Evolutionary conservation across 2,329 filamentous ascomycete species (phyloP).

Genomic region (Fusarium liriodendri): DNA sequence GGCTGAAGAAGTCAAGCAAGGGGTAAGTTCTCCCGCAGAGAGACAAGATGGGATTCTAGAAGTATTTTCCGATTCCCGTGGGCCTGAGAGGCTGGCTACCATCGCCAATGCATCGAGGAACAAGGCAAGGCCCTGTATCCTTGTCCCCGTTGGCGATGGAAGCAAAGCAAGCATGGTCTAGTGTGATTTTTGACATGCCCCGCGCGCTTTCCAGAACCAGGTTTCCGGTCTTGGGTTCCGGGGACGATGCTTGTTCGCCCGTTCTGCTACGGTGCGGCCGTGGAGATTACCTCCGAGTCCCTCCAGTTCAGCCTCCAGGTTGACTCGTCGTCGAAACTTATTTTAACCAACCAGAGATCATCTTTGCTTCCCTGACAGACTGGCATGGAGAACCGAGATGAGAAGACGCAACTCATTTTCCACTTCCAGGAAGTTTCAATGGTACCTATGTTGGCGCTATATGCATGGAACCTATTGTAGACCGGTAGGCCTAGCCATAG

Average conservation of each 20-base stretch:
- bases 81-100: neutral
- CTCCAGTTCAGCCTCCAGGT: neutral
- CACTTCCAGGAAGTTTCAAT: neutral
- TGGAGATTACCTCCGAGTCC: neutral
- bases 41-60: slow-evolving; percentile 9
- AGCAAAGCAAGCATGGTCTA: slow-evolving; percentile 7
- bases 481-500: neutral
- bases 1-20: neutral
- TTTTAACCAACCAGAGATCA: neutral
- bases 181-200: slow-evolving; percentile 4
- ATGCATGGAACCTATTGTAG: neutral
- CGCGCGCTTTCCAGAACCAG: neutral
- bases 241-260: neutral
- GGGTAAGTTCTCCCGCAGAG: neutral
- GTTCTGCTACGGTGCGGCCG: neutral
- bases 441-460: neutral
- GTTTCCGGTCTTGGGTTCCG: neutral
- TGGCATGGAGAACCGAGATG: neutral
- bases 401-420: neutral
- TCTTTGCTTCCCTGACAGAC: neutral
- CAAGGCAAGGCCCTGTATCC: neutral
- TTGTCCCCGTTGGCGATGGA: slow-evolving; percentile 3
- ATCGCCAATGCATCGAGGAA: slow-evolving; percentile 3
- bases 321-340: neutral
- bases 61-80: neutral